Evolutionary conservation across 192 early-diverging fungal species (phyloP).

Genomic region (Entophlyctis helioformis): DNA sequence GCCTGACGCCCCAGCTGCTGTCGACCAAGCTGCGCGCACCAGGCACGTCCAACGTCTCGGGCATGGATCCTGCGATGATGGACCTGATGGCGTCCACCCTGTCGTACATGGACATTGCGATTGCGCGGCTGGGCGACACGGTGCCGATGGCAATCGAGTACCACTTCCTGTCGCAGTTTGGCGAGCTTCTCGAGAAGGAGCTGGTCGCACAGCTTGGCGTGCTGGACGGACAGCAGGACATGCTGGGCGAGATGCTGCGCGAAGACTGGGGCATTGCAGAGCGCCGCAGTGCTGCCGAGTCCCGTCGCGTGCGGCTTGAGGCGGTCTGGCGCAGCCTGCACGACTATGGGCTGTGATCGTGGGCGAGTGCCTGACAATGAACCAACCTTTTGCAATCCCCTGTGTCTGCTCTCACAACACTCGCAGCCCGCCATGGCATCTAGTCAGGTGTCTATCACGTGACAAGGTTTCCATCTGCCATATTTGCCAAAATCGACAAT

Average conservation of each 20-base stretch:
- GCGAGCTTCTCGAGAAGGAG: conserved; percentile 28
- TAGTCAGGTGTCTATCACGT: too few relatives aligned
- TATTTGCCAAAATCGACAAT: too few relatives aligned
- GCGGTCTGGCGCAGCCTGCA: conserved; percentile 24
- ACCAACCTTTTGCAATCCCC: too few relatives aligned
- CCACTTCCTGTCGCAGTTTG: conserved; percentile 25
- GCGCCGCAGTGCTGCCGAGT: conserved; percentile 14
- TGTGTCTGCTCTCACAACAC: too few relatives aligned
- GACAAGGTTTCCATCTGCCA: too few relatives aligned
- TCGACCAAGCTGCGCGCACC: too few relatives aligned
- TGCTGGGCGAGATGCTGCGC: conserved; percentile 13
- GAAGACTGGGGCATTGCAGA: conserved; percentile 24
- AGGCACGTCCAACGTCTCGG: too few relatives aligned
- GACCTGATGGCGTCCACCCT: conserved; percentile 24
- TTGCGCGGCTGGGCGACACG: conserved; percentile 18
- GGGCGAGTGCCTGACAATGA: too few relatives aligned
- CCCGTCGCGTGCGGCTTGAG: conserved; percentile 19
- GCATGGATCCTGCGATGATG: conserved; percentile 11
- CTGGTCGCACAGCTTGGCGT: conserved; percentile 20
- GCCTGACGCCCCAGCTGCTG: conserved; percentile 18
- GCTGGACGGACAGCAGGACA: conserved; percentile 19
- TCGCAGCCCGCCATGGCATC: too few relatives aligned
- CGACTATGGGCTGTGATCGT: conserved; percentile 21
- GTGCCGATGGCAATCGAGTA: conserved; percentile 27
- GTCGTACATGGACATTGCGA: conserved; percentile 23